Percentiles rank a stretch among this genome's conserved stretches.
Evolutionary conservation across 768 basidiomycete genomes (phyloP).

Genomic region (Kwoniella sp.): DNA sequence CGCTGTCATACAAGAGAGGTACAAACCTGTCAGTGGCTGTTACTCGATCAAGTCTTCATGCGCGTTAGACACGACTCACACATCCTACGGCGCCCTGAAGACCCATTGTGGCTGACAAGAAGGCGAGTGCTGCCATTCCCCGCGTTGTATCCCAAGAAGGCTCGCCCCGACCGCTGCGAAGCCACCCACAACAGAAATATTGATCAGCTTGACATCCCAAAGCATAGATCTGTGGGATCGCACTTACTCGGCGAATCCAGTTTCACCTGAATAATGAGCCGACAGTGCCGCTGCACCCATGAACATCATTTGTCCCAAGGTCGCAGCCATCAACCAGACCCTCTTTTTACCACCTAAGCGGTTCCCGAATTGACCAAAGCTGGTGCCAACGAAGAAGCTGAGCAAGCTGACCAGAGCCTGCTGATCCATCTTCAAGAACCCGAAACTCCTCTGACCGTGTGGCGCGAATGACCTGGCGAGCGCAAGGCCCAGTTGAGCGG

Average conservation of each 20-base stretch:
- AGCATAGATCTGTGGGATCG: background rate
- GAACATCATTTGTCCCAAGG: slow-evolving; percentile 72
- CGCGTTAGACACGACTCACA: slow-evolving; percentile 8
- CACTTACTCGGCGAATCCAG: slow-evolving; percentile 42
- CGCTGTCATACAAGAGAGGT: slow-evolving; percentile 23
- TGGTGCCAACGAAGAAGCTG: slow-evolving; percentile 74
- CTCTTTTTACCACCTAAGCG: slow-evolving; percentile 72
- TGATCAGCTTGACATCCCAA: background rate
- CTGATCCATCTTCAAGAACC: slow-evolving; percentile 78
- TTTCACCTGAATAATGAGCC: slow-evolving; percentile 70
- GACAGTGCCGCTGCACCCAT: slow-evolving; percentile 73
- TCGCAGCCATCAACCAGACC: slow-evolving; percentile 71
- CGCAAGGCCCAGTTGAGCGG: slow-evolving; percentile 71
- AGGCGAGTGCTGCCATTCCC: slow-evolving; percentile 72
- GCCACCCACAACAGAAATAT: background rate
- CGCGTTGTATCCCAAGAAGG: slow-evolving; percentile 65
- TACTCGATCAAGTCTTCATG: no score
- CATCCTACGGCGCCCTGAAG: slow-evolving; percentile 60
- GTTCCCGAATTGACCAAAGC: slow-evolving; percentile 75
- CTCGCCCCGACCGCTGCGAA: slow-evolving; percentile 32
- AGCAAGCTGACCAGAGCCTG: slow-evolving; percentile 78
- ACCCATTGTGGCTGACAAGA: slow-evolving; percentile 78
- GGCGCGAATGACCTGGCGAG: slow-evolving; percentile 72
- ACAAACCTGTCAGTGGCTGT: no score
- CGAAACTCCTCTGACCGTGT: slow-evolving; percentile 57